Evolutionary conservation across 495 filamentous ascomycete genomes (phyloP).

Genomic region (Penicillium cataractarum): DNA sequence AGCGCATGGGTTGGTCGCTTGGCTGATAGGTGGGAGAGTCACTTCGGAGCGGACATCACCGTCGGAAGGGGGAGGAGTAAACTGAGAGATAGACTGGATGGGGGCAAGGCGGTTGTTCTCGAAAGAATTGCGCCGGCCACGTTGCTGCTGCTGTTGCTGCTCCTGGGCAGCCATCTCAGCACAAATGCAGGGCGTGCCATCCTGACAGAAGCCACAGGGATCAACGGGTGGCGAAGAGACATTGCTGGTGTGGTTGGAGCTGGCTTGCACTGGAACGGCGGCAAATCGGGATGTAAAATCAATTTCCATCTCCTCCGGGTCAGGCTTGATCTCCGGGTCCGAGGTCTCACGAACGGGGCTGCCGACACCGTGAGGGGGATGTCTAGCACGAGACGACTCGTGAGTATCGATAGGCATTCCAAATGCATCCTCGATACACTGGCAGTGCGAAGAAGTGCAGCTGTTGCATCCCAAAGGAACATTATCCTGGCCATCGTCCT

Average conservation of each 20-base stretch:
- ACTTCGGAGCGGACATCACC: conserved; percentile 57
- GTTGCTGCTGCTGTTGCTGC: conserved; percentile 46
- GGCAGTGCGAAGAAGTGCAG: conserved; percentile 64
- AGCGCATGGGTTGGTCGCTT: conserved; percentile 58
- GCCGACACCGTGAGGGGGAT: conserved; percentile 34
- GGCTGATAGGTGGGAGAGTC: conserved; percentile 43
- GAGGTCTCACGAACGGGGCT: conserved; percentile 36
- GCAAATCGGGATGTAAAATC: conserved; percentile 73
- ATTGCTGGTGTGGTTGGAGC: conserved; percentile 30
- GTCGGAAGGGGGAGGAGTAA: conserved; percentile 73
- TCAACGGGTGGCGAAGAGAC: conserved; percentile 56
- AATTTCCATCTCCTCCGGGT: conserved; percentile 69
- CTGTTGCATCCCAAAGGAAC: conserved; percentile 62
- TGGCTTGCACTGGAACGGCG: conserved; percentile 39
- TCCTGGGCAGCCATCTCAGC: conserved; percentile 67
- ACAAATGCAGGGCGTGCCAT: conserved; percentile 83
- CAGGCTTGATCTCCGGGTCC: conserved; percentile 50
- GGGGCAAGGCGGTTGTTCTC: conserved; percentile 53
- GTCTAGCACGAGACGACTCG: conserved; percentile 35
- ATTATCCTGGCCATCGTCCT: conserved; percentile 31
- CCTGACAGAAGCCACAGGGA: conserved; percentile 85
- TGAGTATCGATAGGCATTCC: conserved; percentile 40
- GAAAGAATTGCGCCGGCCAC: conserved; percentile 34
- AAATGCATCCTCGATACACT: conserved; percentile 72
- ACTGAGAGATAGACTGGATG: conserved; percentile 56